Conservation (phyloP, 805 yeast genomes). For the Wickerhamomyces ciferrii region DNA sequence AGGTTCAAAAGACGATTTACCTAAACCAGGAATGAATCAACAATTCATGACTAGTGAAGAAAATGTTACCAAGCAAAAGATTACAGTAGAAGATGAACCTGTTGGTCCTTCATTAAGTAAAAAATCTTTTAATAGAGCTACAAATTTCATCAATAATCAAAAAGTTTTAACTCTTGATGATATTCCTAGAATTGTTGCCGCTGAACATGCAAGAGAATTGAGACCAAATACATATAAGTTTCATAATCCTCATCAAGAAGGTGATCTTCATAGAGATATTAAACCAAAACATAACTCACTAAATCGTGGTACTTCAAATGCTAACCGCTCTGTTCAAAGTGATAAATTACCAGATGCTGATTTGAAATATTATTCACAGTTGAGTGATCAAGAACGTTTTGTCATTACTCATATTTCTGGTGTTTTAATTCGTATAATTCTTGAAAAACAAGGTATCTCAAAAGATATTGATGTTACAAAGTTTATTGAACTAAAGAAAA, state of each 20-base stretch:
- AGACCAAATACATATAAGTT: slow-evolving; percentile 90
- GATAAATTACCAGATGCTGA: slow-evolving; percentile 16
- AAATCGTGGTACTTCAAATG: slow-evolving; percentile 10
- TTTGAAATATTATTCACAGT: slow-evolving; percentile 57
- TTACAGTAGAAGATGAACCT: slow-evolving; percentile 27
- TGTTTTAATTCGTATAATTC: slow-evolving; percentile 36
- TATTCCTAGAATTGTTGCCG: slow-evolving; percentile 94
- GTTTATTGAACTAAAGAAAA: slow-evolving; percentile 27
- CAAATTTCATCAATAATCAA: slow-evolving; percentile 71
- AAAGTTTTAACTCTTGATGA: slow-evolving; percentile 90
- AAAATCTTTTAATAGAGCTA: slow-evolving; percentile 53
- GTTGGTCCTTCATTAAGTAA: slow-evolving; percentile 51
- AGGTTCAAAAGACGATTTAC: slow-evolving; percentile 6
- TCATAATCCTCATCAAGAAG: slow-evolving; percentile 40
- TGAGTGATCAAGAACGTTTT: slow-evolving; percentile 51
- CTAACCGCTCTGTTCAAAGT: slow-evolving; percentile 1
- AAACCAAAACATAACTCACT: slow-evolving; percentile 16
- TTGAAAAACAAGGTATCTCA: slow-evolving; percentile 25
- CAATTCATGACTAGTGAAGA: slow-evolving; percentile 12
- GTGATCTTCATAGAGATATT: slow-evolving; percentile 12
- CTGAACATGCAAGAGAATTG: slow-evolving; percentile 91
- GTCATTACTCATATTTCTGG: slow-evolving; percentile 55
- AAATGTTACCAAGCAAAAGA: slow-evolving; percentile 17
- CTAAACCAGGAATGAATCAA: neutral
- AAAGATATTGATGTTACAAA: slow-evolving; percentile 28